Percentiles rank a stretch among this genome's conserved stretches.
These are phyloP conservation scores for Fusarium scirpi DNA, from an alignment of 2,329 filamentous ascomycete species.

Conservation along the genomic window DNA sequence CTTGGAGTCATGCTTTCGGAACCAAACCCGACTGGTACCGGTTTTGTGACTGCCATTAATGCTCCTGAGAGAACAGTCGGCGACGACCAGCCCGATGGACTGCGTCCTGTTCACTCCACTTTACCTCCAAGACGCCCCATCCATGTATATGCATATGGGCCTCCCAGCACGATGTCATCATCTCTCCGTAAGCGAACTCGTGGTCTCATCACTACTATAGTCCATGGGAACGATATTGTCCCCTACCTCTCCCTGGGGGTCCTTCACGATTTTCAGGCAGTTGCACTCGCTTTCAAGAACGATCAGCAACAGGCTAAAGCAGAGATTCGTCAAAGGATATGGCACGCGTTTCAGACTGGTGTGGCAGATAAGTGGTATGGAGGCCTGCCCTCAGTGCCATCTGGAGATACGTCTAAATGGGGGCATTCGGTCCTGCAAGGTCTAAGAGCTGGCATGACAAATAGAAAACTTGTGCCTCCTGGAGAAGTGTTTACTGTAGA, in stretches of 20 bases:
- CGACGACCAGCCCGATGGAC: constrained; percentile 46
- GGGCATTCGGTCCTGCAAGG: constrained; percentile 74
- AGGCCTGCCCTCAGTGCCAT: constrained; percentile 51
- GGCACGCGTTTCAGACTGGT: constrained; percentile 72
- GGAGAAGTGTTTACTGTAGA: constrained; percentile 82
- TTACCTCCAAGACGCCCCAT: constrained; percentile 77
- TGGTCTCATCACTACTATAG: constrained; percentile 79
- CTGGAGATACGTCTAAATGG: constrained; percentile 74
- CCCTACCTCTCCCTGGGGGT: constrained; percentile 79
- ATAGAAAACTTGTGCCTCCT: constrained; percentile 77
- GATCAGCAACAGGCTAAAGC: constrained; percentile 75
- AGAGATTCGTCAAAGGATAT: constrained; percentile 74
- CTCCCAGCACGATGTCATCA: constrained; percentile 78
- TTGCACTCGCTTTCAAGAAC: constrained; percentile 78
- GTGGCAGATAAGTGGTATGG: constrained; percentile 72
- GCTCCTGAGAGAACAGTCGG: constrained; percentile 59
- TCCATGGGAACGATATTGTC: constrained; percentile 80
- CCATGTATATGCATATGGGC: constrained; percentile 83
- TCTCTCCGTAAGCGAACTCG: constrained; percentile 76
- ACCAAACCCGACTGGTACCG: constrained; percentile 65
- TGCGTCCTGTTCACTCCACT: constrained; percentile 55
- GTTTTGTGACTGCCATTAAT: constrained; percentile 71
- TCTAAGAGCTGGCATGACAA: constrained; percentile 75
- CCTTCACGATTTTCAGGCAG: constrained; percentile 79
- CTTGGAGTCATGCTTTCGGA: constrained; percentile 78